Conservation (phyloP, 2,329 filamentous ascomycete species). For the Fusarium succisae region DNA sequence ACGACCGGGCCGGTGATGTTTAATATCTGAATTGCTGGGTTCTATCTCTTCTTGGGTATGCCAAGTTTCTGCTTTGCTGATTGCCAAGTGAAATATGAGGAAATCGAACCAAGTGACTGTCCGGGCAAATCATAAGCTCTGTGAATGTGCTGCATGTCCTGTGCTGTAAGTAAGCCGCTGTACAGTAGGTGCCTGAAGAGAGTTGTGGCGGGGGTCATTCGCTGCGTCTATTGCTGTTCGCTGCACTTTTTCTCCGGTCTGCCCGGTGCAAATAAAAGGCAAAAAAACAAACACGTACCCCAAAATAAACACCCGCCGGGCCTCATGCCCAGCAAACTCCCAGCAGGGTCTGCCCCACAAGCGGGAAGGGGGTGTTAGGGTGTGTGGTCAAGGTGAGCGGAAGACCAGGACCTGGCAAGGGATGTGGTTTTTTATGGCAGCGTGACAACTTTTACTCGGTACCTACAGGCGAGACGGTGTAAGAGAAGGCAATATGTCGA, state of each 20-base stretch:
- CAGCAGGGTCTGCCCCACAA: constrained; percentile 31
- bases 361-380: constrained; percentile 36
- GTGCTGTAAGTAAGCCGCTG: constrained; percentile 6
- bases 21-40: not conserved
- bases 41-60: constrained; percentile 4
- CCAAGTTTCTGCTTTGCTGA: not conserved
- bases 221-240: not conserved
- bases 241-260: not conserved
- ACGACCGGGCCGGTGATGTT: constrained; percentile 39
- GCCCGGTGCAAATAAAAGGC: constrained; percentile 11
- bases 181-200: not conserved
- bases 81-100: constrained; percentile 1
- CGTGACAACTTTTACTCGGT: constrained; percentile 34
- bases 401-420: constrained; percentile 27
- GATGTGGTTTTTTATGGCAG: constrained; percentile 32
- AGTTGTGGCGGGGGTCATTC: constrained; percentile 12
- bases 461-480: constrained; percentile 33
- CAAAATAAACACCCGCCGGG: constrained; percentile 24
- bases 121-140: not conserved
- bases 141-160: not conserved
- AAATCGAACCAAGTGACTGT: not conserved
- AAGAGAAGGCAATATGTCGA: constrained; percentile 35
- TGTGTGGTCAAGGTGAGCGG: constrained; percentile 35
- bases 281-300: not conserved
- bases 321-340: constrained; percentile 23